Evolutionary conservation across 2,329 filamentous ascomycete species (phyloP), one percentile per base, ranked within the genome.

Genomic region (Amauroascus verrucosus): DNA sequence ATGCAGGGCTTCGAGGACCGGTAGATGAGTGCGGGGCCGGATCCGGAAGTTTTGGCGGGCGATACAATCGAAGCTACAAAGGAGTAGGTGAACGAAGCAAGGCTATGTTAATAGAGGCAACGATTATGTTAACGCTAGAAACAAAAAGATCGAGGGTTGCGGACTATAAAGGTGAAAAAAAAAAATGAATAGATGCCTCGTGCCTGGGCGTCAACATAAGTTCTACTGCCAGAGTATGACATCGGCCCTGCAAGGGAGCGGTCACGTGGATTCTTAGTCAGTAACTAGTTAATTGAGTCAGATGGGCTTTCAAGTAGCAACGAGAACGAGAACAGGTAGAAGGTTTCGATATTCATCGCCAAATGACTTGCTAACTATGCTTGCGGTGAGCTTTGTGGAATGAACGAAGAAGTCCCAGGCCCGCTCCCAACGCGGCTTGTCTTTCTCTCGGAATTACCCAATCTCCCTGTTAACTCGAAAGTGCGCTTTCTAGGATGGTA

Each of bases 401-500:
- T 67, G 64, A 55, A 63, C 61, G 33, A 59, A 52, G 56, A 56
- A 52, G 69, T 67, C 63, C 69, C 66, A 57, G 80, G 78, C 7
- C 85, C 86, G 26, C 71, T 80, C 30, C 79, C 88, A 6, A 84
- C 83, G 20, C 75, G 71, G 55, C 73, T 83, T 38, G 81, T 83
- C 56, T 81, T 88, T 56, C 74, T 91, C 52, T 80, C 79, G 13
- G 73, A 78, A 54, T 70, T 90, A 13, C 72, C 77, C 2, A 64
- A 65, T 48, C 72, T 73, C 47, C 64, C 72, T n/a, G 59, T 72
- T 13, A 79, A 80, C 38, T 79, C 82, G n/a, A 97, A 97, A 72
- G 84, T 96, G 56, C 84, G 91, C 57, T 95, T 97, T 68, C 71
- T 97, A 48, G 90, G 88, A 69, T 96, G 90, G 91, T 95, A 77